A percentile compares a stretch with the other conserved stretches of the same genome.
These are phyloP conservation scores for Tetrastigma voinierianum DNA, from an alignment of 164 flowering plant genomes.

Conservation along the genomic window DNA sequence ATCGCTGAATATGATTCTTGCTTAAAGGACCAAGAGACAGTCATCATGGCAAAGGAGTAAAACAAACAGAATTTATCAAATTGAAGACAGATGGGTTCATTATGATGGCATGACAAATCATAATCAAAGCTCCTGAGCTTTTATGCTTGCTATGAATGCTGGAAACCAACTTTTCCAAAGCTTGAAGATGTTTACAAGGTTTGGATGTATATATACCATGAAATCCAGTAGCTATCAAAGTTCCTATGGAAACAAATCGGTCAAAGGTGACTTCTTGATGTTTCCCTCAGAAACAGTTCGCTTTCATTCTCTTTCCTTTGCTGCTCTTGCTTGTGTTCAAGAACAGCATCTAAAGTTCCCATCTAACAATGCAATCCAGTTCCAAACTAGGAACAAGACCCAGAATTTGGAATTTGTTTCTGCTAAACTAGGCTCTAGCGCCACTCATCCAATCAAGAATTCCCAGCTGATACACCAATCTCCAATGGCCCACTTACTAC, in stretches of 20 bases:
- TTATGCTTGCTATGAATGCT: no score
- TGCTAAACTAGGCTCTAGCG: neutral
- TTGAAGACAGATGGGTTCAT: constrained; percentile 3
- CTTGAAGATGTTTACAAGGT: no score
- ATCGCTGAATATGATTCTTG: no score
- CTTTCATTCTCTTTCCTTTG: constrained; percentile 32
- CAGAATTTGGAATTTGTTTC: constrained; percentile 24
- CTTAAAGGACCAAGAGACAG: no score
- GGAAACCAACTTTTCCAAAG: no score
- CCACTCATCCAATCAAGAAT: neutral
- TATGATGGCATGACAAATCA: neutral
- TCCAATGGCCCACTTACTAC: constrained; percentile 12
- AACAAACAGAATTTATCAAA: constrained; percentile 1
- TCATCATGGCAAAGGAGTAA: neutral
- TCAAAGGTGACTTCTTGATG: constrained; percentile 15
- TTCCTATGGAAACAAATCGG: constrained; percentile 14
- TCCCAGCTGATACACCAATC: constrained; percentile 6
- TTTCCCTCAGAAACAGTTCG: constrained; percentile 21
- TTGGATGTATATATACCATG: constrained; percentile 4
- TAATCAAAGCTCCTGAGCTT: no score
- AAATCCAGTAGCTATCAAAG: neutral
- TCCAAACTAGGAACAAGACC: neutral
- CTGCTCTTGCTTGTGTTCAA: constrained; percentile 28
- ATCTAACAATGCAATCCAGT: neutral
- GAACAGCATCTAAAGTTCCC: constrained; percentile 17